These are phyloP conservation scores for sunflower (Helianthus annuus) DNA, from an alignment of 129 eudicot genomes.

Conservation along the genomic window HanXRQr2.0-SUNRISE NC_035448.2:11165565-11166064, in stretches of 20 bases:
- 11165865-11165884: conserved; percentile 68
- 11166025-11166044: conserved; percentile 62
- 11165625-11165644: too few species aligned
- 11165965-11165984: not conserved
- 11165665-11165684: too few species aligned
- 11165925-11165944: conserved; percentile 86
- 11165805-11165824: conserved; percentile 44
- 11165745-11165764: conserved; percentile 72
- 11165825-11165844: conserved; percentile 57
- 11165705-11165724: conserved; percentile 55
- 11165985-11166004: not conserved
- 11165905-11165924: conserved; percentile 71
- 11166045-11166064: conserved; percentile 75
- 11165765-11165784: conserved; percentile 58
- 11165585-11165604: too few species aligned
- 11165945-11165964: conserved; percentile 73
- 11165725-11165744: conserved; percentile 43
- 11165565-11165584: too few species aligned
- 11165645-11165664: too few species aligned
- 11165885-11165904: conserved; percentile 46
- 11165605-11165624: too few species aligned
- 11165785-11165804: conserved; percentile 66
- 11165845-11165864: conserved; percentile 66
- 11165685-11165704: too few species aligned
- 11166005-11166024: not conserved